Evolutionary conservation across 208 protist genomes (phyloP), one percentile per base, ranked within the genome.

Genomic region (Trypanosoma cruzi): DNA sequence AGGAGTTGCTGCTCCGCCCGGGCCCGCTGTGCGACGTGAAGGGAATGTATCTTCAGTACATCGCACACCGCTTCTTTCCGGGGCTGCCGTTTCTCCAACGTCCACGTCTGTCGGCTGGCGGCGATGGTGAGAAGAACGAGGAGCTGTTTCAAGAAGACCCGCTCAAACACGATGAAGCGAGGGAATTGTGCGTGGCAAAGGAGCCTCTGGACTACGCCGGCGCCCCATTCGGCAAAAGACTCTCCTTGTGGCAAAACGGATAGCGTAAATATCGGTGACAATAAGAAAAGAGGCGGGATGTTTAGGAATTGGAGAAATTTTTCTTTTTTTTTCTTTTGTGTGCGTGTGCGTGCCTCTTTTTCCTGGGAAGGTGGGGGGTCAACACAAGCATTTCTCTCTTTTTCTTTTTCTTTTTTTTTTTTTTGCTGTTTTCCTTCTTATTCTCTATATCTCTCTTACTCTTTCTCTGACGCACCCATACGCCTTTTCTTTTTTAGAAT

Each of bases 21-120:
- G 70, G 70, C 24, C 61, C 63, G 7, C 48, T 75, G 29, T 75
- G 70, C 50, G 42, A 60, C 1, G 70, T 75, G 32, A 75, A 75
- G 56, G 53, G 62, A 18, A 48, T 22, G 10, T 75, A 75, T 37
- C 36, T 75, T 24, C 70, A 50, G 46, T 64, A 58, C 56, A 59
- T 75, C 48, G 70, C 63, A 2, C 22, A 50, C 32, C 70, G 63
- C 18, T 75, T 75, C 24, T 75, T 75, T 44, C 70, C 70, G n/a
- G 14, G 64, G n/a, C 37, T 64, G 1, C 37, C 54, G 32, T 36
- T 22, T 48, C 52, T 74, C 52, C 50, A 59, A n/a, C 52, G 48
- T 32, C 29, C 50, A 1, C 26, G 24, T 26, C 4, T 22, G 24
- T 2, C 34, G n/a, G 3, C 24, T 54, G 42, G 40, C 28, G 26